Evolutionary conservation across 768 basidiomycete species (phyloP), one percentile per base, ranked within the genome.

Genomic region (Mycena indigotica): DNA sequence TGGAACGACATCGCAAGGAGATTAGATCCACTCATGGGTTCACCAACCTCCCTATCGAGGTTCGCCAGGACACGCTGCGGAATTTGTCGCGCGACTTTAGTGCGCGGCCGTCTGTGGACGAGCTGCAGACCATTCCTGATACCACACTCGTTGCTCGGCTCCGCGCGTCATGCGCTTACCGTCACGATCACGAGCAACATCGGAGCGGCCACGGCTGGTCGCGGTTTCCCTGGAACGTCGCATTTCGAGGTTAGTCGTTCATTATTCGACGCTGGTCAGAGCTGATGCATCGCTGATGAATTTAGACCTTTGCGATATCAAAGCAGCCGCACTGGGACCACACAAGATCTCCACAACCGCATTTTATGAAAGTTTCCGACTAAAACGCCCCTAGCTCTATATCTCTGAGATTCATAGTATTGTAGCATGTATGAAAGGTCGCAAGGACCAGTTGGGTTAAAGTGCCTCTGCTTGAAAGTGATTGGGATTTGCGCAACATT

Each of bases 191-290:
- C 48, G 29, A 65, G 38, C 54, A 56, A 21, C 24, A 29, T 53
- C 39, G 2, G 30, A 21, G 46, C 1, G 26, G 51, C 1, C 28
- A 25, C 4, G 60, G 55, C 3, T 75, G 75, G 68, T 67, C 72
- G 4, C 71, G 77, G 16, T 84, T 84, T 63, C 80, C 84, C 0
- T 85, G 76, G 73, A 72, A 82, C 56, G 69, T 84, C 48, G 81
- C 82, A 1, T 72, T 81, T 59, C 68, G 82, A 53, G 62, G 62
- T 63, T 38, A 17, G 32, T 35, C 32, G 17, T n/a, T n/a, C n/a
- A n/a, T n/a, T n/a, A n/a, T n/a, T n/a, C n/a, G n/a, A n/a, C n/a
- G n/a, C n/a, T n/a, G n/a, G n/a, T n/a, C n/a, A n/a, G n/a, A n/a
- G n/a, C n/a, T n/a, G n/a, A n/a, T n/a, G n/a, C n/a, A n/a, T n/a